Percentiles rank a stretch among this genome's conserved stretches.
phyloP scores from a whole-genome alignment of 441 rosid species.

The Oxalis stricta region DNA sequence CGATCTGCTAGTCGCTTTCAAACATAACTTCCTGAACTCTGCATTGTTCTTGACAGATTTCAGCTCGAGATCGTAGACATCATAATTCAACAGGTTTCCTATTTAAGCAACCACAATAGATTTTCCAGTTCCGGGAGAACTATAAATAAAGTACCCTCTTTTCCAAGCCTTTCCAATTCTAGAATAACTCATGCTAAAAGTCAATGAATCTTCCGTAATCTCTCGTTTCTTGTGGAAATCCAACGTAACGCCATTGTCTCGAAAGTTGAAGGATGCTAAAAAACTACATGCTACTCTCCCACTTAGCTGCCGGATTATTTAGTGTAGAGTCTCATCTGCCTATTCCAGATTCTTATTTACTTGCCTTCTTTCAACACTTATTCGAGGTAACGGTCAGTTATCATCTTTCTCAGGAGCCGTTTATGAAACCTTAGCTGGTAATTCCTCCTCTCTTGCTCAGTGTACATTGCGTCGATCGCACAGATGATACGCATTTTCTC shows the following conservation, averaged over 20 bases:
- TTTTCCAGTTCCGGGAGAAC: slow-evolving; percentile 69
- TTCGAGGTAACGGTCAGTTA: slow-evolving; percentile 35
- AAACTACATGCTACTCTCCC: slow-evolving; percentile 67
- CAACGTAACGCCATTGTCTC: slow-evolving; percentile 62
- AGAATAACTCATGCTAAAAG: slow-evolving; percentile 44
- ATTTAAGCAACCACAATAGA: slow-evolving; percentile 74
- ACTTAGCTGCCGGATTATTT: slow-evolving; percentile 50
- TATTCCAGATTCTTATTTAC: slow-evolving; percentile 27
- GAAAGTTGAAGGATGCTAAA: slow-evolving; percentile 70
- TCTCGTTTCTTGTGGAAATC: slow-evolving; percentile 52
- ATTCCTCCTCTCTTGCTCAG: slow-evolving; percentile 36
- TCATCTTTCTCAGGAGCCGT: slow-evolving; percentile 31
- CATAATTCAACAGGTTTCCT: slow-evolving; percentile 55
- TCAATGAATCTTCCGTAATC: slow-evolving; percentile 46
- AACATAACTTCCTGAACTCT: slow-evolving; percentile 45
- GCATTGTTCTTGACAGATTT: slow-evolving; percentile 50
- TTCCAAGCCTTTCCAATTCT: slow-evolving; percentile 73
- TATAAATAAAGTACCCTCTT: slow-evolving; percentile 57
- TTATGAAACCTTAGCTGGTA: slow-evolving; percentile 53
- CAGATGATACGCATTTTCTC: slow-evolving; percentile 18
- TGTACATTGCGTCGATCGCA: slow-evolving; percentile 18
- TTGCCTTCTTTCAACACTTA: slow-evolving; percentile 48
- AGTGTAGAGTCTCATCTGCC: slow-evolving; percentile 51
- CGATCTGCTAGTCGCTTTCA: slow-evolving; percentile 45
- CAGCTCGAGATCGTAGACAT: slow-evolving; percentile 58